Base-by-base conservation (phyloP, 2,329 filamentous ascomycete genomes). In the Thermomyces lanuginosus region DNA sequence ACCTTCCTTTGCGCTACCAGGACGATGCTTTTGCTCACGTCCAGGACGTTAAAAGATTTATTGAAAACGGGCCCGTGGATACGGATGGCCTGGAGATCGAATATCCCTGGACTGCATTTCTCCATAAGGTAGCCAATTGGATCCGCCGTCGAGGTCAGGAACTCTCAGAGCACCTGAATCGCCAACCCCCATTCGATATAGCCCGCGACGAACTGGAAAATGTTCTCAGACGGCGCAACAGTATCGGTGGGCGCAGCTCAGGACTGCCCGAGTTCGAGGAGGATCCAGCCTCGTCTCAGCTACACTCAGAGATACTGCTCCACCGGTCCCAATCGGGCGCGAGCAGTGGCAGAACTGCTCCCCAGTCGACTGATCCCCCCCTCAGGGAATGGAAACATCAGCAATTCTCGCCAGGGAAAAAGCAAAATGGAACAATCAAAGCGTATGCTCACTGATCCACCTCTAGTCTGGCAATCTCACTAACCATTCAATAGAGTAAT, bases 51-150 rank as follows among this genome's bases (percentile, higher is more conserved):
- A 39, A 61, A 10, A 33, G 47, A 0, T 53, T 63, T 3, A 44
- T 48, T n/a, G 37, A 47, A 2, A 40, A 53, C 19, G 46, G 49
- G 1, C 27, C 41, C 3, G 43, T 60, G 8, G 56, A 64, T 21
- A 42, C 65, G 14, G 53, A 56, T 3, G 42, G 38, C 1, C 36
- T 74, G 4, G 51, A 55, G 18, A 40, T 44, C 2, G 35, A 40
- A 2, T 74, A 61, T 39, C 51, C 57, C 3, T 72, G 66, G 66
- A 37, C 51, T 1, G 38, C 45, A 2, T 65, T 70, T 27, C 41
- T 64, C 4, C 35, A 58, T 1, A 43, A 53, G 6, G 42, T 60
- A 4, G 45, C 60, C 1, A 38, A 51, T 10, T 72, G 67, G 63
- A 49, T 57, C 11, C 53, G 55, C 29, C 36, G 40, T 5, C 54